These are phyloP conservation scores for Calonectria naviculata DNA, from an alignment of 2,329 filamentous ascomycete genomes.

Conservation along the genomic window DNA sequence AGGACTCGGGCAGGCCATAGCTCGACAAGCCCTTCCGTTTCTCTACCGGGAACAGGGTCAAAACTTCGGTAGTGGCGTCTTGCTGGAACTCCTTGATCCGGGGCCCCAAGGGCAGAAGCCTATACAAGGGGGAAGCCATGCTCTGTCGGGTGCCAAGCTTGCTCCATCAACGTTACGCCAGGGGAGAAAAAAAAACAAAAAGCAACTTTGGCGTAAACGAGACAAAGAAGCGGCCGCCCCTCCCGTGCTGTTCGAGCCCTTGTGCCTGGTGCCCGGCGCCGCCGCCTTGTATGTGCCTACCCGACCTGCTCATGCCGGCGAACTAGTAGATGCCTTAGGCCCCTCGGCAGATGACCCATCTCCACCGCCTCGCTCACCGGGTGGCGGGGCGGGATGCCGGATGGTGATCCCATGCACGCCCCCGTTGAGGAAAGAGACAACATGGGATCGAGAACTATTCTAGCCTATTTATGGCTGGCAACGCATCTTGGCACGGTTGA, in stretches of 20 bases:
- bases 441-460: neutral
- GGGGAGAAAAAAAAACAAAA: neutral
- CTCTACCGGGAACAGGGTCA: slow-evolving; percentile 38
- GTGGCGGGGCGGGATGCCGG: slow-evolving; percentile 27
- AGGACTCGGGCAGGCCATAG: slow-evolving; percentile 39
- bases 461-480: slow-evolving; percentile 1
- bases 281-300: slow-evolving; percentile 8
- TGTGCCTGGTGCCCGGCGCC: neutral
- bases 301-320: neutral
- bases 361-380: slow-evolving; percentile 25
- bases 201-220: neutral
- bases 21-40: slow-evolving; percentile 37
- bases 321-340: slow-evolving; percentile 36
- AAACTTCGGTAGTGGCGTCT: slow-evolving; percentile 38
- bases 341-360: slow-evolving; percentile 33
- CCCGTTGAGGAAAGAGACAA: slow-evolving; percentile 23
- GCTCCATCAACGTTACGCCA: slow-evolving; percentile 7
- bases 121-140: slow-evolving; percentile 39
- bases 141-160: slow-evolving; percentile 20
- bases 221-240: neutral
- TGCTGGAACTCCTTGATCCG: slow-evolving; percentile 37
- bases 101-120: slow-evolving; percentile 36
- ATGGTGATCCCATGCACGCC: slow-evolving; percentile 28
- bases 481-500: slow-evolving; percentile 5
- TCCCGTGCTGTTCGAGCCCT: slow-evolving; percentile 1